These are phyloP conservation scores for Daldinia decipiens DNA, from an alignment of 495 filamentous ascomycete genomes.

Conservation along the genomic window DNA sequence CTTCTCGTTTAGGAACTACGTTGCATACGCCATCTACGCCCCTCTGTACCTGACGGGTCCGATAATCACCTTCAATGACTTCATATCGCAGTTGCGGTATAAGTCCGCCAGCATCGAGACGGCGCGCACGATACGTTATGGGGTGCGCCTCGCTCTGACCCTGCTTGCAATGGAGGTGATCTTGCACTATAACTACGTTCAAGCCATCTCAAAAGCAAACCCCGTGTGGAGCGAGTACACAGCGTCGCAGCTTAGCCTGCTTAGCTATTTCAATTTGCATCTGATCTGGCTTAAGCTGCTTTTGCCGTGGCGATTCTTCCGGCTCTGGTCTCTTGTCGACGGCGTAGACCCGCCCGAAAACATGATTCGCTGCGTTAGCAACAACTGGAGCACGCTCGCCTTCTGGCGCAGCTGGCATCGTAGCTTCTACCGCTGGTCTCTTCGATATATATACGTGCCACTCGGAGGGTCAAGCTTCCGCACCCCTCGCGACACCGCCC, in stretches of 20 bases:
- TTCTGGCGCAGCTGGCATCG: constrained; percentile 99
- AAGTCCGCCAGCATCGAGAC: constrained; percentile 71
- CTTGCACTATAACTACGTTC: constrained; percentile 92
- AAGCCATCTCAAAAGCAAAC: constrained; percentile 86
- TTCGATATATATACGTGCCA: constrained; percentile 94
- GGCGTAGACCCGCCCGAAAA: constrained; percentile 96
- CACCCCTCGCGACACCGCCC: constrained; percentile 48
- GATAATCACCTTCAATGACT: constrained; percentile 98
- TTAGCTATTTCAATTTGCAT: constrained; percentile 96
- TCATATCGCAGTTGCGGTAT: constrained; percentile 84
- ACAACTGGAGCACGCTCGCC: constrained; percentile 90
- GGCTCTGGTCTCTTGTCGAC: constrained; percentile 90
- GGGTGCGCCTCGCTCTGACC: constrained; percentile 79
- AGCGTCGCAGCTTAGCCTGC: constrained; percentile 86
- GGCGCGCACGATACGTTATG: constrained; percentile 78
- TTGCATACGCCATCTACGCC: constrained; percentile 89
- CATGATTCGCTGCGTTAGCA: constrained; percentile 94
- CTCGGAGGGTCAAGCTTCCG: constrained; percentile 75
- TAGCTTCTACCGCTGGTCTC: constrained; percentile 90
- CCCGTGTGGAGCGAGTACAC: constrained; percentile 86
- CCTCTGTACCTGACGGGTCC: constrained; percentile 93
- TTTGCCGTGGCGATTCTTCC: constrained; percentile 96
- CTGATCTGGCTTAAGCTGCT: constrained; percentile 98
- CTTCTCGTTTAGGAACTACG: constrained; percentile 83
- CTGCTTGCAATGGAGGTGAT: constrained; percentile 93